Percentiles rank a stretch among this genome's conserved stretches.
phyloP scores from a whole-genome alignment of 1,284 basidiomycete genomes.

The Pyrrhoderma noxium region DNA sequence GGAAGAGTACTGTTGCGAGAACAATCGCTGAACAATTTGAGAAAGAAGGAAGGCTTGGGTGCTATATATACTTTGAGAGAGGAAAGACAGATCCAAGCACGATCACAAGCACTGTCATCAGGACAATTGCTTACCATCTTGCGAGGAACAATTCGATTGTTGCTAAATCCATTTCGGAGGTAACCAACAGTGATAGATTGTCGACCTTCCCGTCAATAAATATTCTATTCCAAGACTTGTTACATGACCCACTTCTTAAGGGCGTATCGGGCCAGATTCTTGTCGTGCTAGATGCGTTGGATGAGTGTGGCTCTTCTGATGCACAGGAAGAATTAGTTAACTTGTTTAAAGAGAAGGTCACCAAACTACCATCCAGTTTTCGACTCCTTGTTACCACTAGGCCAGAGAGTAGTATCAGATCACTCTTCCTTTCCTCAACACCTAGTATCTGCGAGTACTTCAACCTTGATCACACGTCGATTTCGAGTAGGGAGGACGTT shows the following conservation, averaged over 20 bases:
- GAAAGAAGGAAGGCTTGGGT: not conserved
- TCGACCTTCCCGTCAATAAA: too few relatives aligned
- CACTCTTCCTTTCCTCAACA: too few relatives aligned
- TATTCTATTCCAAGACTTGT: not conserved
- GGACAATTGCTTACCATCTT: conserved; percentile 21
- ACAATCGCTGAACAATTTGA: conserved; percentile 2
- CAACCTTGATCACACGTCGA: too few relatives aligned
- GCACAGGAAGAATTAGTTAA: not conserved
- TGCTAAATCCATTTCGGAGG: not conserved
- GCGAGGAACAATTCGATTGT: not conserved
- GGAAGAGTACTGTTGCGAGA: conserved; percentile 22
- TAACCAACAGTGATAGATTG: too few relatives aligned
- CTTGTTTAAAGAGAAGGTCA: not conserved
- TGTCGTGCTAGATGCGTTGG: conserved; percentile 4
- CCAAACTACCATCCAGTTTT: not conserved
- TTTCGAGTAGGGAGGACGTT: too few relatives aligned
- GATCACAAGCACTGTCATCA: conserved; percentile 17
- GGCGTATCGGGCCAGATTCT: not conserved
- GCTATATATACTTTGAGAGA: conserved; percentile 20
- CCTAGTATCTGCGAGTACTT: too few relatives aligned
- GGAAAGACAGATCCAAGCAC: conserved; percentile 16
- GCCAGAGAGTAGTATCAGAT: not conserved
- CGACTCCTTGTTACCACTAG: conserved; percentile 1
- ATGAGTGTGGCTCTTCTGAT: conserved; percentile 2
- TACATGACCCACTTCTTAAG: not conserved